Conservation (phyloP, 129 eudicot genomes). For the Lonicera japonica region DNA sequence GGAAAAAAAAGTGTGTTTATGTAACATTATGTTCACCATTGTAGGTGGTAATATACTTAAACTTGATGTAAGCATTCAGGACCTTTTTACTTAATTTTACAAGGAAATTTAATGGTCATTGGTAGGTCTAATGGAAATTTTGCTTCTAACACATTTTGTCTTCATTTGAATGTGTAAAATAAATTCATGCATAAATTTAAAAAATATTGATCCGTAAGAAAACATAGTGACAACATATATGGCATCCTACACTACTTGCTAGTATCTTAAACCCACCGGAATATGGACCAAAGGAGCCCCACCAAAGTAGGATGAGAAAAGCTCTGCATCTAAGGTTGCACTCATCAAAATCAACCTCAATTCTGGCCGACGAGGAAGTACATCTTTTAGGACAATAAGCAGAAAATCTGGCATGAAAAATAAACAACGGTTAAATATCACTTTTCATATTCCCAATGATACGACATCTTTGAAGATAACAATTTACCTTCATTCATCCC, state of each 20-base stretch:
- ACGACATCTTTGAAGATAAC: neutral
- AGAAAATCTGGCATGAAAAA: constrained; percentile 64
- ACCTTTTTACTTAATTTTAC: neutral
- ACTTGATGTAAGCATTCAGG: neutral
- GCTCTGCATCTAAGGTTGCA: constrained; percentile 95
- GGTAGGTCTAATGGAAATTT: neutral
- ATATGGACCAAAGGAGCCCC: constrained; percentile 79
- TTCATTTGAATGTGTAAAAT: neutral
- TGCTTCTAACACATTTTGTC: neutral
- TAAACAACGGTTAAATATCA: constrained; percentile 8
- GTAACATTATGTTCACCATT: neutral
- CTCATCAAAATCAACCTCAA: constrained; percentile 89
- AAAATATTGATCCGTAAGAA: neutral
- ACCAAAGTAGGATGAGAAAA: constrained; percentile 85
- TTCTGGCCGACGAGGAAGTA: constrained; percentile 92
- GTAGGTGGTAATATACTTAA: neutral
- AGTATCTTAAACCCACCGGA: constrained; percentile 43
- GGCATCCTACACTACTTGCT: neutral
- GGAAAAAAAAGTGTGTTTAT: neutral
- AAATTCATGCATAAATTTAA: neutral
- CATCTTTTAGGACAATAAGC: constrained; percentile 84
- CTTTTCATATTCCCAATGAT: constrained; percentile 4
- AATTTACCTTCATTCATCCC: constrained; percentile 92
- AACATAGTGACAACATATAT: neutral
- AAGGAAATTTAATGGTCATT: neutral